Percentiles rank a stretch among this genome's conserved stretches.
These are phyloP conservation scores for Olyra latifolia DNA, from an alignment of 176 grass and related monocot genomes.

Conservation along the genomic window DNA sequence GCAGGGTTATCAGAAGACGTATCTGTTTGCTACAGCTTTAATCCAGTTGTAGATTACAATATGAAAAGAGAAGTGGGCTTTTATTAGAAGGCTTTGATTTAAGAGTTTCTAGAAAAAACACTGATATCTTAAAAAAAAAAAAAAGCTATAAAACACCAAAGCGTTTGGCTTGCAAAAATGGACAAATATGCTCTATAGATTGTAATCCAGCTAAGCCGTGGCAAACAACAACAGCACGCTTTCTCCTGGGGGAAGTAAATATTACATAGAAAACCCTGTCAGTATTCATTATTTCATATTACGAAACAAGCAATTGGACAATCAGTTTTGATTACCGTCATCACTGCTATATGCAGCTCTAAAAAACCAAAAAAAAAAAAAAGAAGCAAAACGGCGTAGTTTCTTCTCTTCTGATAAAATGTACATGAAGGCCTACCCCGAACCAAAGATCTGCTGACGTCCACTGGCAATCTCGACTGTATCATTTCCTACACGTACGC, in stretches of 20 bases:
- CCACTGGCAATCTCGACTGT: not conserved
- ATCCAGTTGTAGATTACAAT: no score
- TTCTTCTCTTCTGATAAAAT: slow-evolving; percentile 11
- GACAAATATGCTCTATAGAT: no score
- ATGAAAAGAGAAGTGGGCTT: no score
- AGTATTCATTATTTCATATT: not conserved
- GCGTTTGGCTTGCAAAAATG: no score
- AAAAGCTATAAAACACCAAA: no score
- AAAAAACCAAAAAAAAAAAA: slow-evolving; percentile 18
- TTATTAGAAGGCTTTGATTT: no score
- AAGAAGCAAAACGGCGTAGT: slow-evolving; percentile 18
- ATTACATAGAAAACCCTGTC: not conserved
- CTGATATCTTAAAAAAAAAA: no score
- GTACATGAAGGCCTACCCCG: slow-evolving; percentile 34
- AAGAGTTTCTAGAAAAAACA: no score
- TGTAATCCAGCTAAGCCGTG: no score
- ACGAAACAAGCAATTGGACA: not conserved
- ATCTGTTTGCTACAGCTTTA: no score
- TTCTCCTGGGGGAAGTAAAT: not conserved
- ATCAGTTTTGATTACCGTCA: not conserved
- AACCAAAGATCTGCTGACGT: slow-evolving; percentile 8
- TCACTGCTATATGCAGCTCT: slow-evolving; percentile 17
- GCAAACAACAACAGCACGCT: no score
- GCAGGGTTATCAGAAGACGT: not conserved
- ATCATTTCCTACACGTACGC: slow-evolving; percentile 30